Evolutionary conservation across 768 basidiomycete genomes (phyloP), one percentile per base, ranked within the genome.

Genomic region (Mycena alexandri): DNA sequence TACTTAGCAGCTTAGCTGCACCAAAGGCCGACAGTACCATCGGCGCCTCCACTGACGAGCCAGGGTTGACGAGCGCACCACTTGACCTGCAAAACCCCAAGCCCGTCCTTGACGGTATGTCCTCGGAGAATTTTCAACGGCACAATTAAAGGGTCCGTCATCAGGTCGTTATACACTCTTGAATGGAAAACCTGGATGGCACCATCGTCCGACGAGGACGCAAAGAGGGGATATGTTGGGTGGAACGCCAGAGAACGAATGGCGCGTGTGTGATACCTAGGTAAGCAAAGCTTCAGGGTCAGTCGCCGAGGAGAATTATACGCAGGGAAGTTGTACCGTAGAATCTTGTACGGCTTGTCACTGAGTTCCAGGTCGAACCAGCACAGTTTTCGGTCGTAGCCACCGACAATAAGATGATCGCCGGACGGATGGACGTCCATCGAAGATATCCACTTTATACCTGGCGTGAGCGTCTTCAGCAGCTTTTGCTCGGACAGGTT

Each of bases 331-430:
- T 79, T 85, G 71, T 78, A 94, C 95, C 95, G 89, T 73, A 99
- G 82, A 61, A 98, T 89, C 81, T 98, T 98, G 86, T 97, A 99
- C 1, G 98, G 98, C 78, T 97, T 98, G 69, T 94, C 92, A 72
- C 92, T 94, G 61, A 99, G 89, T 75, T 99, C 98, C 71, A 99
- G 84, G 82, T 99, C 98, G 79, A 99, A 99, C 98, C 98, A 99
- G 78, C 95, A 96, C 17, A 99, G 82, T 78, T 98, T 98, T 72
- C 93, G 91, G 82, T 99, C 98, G 79, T 99, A 99, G 52, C 95
- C 95, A 65, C 98, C 98, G 55, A 99, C 94, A 68, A 99, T 95
- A 67, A 99, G 83, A 83, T 99, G 96, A 74, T 99, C 96, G 33
- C 95, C 95, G 56, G 92, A 92, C 22, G 97, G 94, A 79, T 99